Conservation (phyloP, 352 stramenopile species). For the Discostella stelligera region DNA sequence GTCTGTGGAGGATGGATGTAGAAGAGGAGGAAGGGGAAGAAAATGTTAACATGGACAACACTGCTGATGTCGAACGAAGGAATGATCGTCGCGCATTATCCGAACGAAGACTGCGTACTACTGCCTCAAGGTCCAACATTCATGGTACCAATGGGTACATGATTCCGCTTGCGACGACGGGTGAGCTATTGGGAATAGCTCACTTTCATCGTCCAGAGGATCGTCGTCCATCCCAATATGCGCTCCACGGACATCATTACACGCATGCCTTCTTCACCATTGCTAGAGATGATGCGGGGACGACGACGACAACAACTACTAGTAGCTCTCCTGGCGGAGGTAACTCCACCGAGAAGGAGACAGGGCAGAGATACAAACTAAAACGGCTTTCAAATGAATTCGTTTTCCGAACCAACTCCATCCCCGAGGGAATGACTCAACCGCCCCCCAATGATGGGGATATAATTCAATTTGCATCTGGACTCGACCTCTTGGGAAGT, state of each 20-base stretch:
- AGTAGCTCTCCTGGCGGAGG: background rate
- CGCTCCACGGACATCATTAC: conserved; percentile 80
- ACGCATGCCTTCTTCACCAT: conserved; percentile 81
- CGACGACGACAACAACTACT: background rate
- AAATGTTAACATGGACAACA: background rate
- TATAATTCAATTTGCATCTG: conserved; percentile 81
- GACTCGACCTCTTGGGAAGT: conserved; percentile 57
- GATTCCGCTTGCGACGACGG: conserved; percentile 51
- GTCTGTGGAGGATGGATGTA: background rate
- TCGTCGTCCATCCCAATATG: conserved; percentile 66
- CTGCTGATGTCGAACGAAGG: background rate
- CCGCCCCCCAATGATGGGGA: conserved; percentile 54
- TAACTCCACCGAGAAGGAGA: conserved; percentile 4
- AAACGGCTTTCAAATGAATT: conserved; percentile 72
- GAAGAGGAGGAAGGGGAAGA: conserved; percentile 6
- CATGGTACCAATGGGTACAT: conserved; percentile 81
- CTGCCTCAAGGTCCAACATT: conserved; percentile 59
- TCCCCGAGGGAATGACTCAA: conserved; percentile 12
- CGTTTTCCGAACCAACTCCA: conserved; percentile 50
- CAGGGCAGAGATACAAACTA: conserved; percentile 42
- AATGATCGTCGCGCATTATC: conserved; percentile 30
- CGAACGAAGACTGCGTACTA: conserved; percentile 14
- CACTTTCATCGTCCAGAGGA: conserved; percentile 78
- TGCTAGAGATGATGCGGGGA: conserved; percentile 19
- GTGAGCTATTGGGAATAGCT: conserved; percentile 73